These are phyloP conservation scores for Zychaea mexicana DNA, from an alignment of 371 early-diverging fungal species.

Conservation along the genomic window DNA sequence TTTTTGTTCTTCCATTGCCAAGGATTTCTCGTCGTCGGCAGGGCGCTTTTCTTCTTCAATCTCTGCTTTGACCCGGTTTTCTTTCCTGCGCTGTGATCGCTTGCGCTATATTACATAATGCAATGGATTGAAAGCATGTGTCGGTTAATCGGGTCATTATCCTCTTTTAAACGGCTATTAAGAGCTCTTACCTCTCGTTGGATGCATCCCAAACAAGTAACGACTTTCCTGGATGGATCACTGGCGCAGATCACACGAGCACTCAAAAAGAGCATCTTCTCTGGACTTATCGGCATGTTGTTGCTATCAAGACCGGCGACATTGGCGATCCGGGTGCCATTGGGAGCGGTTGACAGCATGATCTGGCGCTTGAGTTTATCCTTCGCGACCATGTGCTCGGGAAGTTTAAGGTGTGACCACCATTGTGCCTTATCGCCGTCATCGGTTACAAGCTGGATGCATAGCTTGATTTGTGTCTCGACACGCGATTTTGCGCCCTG, in stretches of 20 bases:
- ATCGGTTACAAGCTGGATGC: slow-evolving; percentile 81
- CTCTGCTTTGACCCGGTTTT: slow-evolving; percentile 42
- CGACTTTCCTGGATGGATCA: slow-evolving; percentile 75
- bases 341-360: slow-evolving; percentile 21
- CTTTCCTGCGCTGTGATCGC: slow-evolving; percentile 57
- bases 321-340: slow-evolving; percentile 18
- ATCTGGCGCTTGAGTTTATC: slow-evolving; percentile 58
- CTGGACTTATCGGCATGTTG: slow-evolving; percentile 26
- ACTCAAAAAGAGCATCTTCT: slow-evolving; percentile 68
- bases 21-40: slow-evolving; percentile 50
- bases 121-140: background rate
- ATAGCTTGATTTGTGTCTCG: slow-evolving; percentile 93
- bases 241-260: slow-evolving; percentile 87
- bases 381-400: slow-evolving; percentile 82
- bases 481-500: slow-evolving; percentile 89
- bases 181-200: slow-evolving; percentile 79
- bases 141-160: background rate
- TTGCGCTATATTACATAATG: slow-evolving; percentile 35
- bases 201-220: slow-evolving; percentile 85
- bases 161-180: too few relatives aligned
- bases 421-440: slow-evolving; percentile 76
- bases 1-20: slow-evolving; percentile 70
- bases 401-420: slow-evolving; percentile 86
- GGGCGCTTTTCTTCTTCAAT: slow-evolving; percentile 26
- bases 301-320: slow-evolving; percentile 24